phyloP scores from a whole-genome alignment of 164 flowering plant genomes.

The Stephania yunnanensis region DNA sequence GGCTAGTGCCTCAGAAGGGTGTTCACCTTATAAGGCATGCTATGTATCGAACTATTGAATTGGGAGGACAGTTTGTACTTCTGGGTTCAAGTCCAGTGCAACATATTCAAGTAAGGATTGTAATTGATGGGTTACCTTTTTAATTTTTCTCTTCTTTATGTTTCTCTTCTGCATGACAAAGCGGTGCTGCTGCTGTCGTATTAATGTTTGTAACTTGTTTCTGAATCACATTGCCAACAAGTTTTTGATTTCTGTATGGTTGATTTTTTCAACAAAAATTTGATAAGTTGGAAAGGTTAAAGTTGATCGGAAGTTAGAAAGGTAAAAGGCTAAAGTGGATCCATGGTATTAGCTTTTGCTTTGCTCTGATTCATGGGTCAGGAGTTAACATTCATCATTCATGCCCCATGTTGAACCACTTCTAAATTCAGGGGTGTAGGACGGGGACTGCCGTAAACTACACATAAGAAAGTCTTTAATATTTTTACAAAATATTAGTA shows the following conservation, averaged over 20 bases:
- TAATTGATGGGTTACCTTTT: not conserved
- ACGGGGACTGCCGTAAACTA: no score
- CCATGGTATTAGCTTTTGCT: no score
- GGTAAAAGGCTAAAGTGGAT: no score
- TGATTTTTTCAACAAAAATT: not conserved
- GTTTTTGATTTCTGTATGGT: not conserved
- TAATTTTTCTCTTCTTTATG: not conserved
- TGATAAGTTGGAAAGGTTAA: no score
- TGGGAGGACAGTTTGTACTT: slow-evolving; percentile 95
- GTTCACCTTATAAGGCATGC: slow-evolving; percentile 98
- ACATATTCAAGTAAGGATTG: slow-evolving; percentile 67
- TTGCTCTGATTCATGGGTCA: no score
- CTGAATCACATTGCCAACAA: not conserved
- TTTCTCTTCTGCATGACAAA: not conserved
- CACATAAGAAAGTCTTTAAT: no score
- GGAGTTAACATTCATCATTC: no score
- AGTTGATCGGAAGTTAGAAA: no score
- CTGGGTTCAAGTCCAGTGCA: slow-evolving; percentile 96
- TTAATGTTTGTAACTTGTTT: not conserved
- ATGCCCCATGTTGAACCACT: no score
- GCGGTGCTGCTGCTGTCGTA: not conserved
- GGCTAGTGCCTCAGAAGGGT: slow-evolving; percentile 97
- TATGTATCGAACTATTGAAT: slow-evolving; percentile 75
- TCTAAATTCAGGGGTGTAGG: no score
- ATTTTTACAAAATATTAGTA: no score